Evolutionary conservation across 495 filamentous ascomycete genomes (phyloP).

Genomic region (Annulohypoxylon stygium): DNA sequence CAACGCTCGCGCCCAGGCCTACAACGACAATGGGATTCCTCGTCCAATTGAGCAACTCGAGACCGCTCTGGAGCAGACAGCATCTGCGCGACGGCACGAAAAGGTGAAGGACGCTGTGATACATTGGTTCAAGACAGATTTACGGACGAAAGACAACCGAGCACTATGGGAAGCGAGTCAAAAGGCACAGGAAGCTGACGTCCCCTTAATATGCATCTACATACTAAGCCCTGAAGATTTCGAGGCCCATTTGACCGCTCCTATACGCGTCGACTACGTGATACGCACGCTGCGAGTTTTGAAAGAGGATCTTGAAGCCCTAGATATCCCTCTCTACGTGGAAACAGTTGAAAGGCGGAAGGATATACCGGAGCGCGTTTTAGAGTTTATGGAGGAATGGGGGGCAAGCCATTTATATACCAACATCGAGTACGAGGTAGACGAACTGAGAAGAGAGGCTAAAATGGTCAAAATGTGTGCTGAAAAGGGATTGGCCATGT

Average conservation of each 20-base stretch:
- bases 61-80: slow-evolving; percentile 66
- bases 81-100: slow-evolving; percentile 58
- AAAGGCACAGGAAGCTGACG: slow-evolving; percentile 71
- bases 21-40: slow-evolving; percentile 73
- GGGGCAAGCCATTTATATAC: slow-evolving; percentile 78
- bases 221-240: slow-evolving; percentile 89
- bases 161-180: slow-evolving; percentile 75
- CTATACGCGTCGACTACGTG: slow-evolving; percentile 83
- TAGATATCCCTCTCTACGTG: slow-evolving; percentile 85
- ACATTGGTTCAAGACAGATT: slow-evolving; percentile 92
- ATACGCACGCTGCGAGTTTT: slow-evolving; percentile 75
- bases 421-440: slow-evolving; percentile 84
- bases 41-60: slow-evolving; percentile 76
- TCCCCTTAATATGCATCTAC: slow-evolving; percentile 81
- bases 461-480: slow-evolving; percentile 70
- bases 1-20: slow-evolving; percentile 78
- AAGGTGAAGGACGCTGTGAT: slow-evolving; percentile 74
- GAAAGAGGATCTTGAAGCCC: slow-evolving; percentile 72
- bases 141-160: slow-evolving; percentile 81
- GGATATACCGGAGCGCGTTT: slow-evolving; percentile 71
- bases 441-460: slow-evolving; percentile 80
- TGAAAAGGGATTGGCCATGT: slow-evolving; percentile 72
- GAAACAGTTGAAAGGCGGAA: slow-evolving; percentile 77
- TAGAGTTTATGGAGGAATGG: slow-evolving; percentile 79
- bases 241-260: slow-evolving; percentile 80